Conservation (phyloP, 1,139 yeast genomes). For the Martiniozyma asiatica region DNA sequence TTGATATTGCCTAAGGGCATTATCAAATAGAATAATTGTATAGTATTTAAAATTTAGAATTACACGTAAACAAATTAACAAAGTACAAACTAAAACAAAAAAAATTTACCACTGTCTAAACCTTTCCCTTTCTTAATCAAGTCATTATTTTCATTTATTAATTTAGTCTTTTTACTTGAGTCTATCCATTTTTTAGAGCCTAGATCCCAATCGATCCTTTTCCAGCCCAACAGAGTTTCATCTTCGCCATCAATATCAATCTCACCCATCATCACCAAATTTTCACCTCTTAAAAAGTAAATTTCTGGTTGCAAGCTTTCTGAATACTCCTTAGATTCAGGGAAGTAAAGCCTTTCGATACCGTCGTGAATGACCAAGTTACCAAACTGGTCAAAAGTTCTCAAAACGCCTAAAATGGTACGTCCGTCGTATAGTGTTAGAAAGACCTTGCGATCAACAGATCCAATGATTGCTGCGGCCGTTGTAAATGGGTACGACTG, state of each 20-base stretch:
- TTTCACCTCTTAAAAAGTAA: slow-evolving; percentile 90
- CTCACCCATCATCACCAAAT: slow-evolving; percentile 92
- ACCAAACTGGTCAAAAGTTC: slow-evolving; percentile 95
- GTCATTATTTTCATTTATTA: no score
- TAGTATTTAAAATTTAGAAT: no score
- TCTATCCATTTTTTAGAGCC: no score
- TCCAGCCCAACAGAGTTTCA: slow-evolving; percentile 44
- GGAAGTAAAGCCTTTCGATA: slow-evolving; percentile 68
- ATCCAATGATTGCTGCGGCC: slow-evolving; percentile 90
- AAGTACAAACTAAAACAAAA: no score
- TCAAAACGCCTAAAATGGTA: slow-evolving; percentile 73
- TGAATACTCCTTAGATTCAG: slow-evolving; percentile 44
- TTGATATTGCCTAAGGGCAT: no score
- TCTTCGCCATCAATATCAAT: slow-evolving; percentile 84
- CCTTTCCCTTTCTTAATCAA: no score
- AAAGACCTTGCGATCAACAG: slow-evolving; percentile 81
- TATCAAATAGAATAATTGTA: no score
- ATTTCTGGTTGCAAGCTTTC: slow-evolving; percentile 57
- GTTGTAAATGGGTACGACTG: slow-evolving; percentile 86
- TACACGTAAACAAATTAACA: no score
- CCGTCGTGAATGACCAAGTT: slow-evolving; percentile 89
- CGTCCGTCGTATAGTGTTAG: slow-evolving; percentile 87
- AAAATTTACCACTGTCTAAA: no score
- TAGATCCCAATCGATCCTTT: slow-evolving; percentile 50
- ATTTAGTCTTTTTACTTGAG: no score